phyloP scores from a whole-genome alignment of 1,284 basidiomycete genomes.

The Neotropicomus parvogracilis region DNA sequence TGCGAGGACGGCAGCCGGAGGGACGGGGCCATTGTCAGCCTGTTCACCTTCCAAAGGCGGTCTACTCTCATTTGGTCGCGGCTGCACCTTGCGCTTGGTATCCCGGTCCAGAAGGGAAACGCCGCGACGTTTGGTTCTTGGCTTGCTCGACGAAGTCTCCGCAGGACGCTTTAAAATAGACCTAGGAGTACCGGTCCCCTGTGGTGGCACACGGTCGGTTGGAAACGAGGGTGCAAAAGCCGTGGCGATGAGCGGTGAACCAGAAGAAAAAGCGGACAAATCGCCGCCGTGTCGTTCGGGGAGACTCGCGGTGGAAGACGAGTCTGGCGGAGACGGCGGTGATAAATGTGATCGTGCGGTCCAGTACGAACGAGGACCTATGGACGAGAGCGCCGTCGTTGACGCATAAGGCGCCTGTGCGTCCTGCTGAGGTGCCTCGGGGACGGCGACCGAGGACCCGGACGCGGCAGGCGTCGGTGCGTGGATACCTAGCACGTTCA shows the following conservation, averaged over 20 bases:
- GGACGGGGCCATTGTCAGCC: slow-evolving; percentile 38
- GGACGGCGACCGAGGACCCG: not conserved
- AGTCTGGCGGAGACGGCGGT: slow-evolving; percentile 9
- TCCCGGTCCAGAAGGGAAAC: slow-evolving; percentile 18
- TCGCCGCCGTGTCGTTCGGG: slow-evolving; percentile 16
- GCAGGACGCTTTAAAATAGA: slow-evolving; percentile 25
- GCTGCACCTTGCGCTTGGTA: slow-evolving; percentile 9
- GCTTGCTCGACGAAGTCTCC: slow-evolving; percentile 7
- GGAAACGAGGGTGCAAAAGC: slow-evolving; percentile 14
- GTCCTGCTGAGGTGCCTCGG: slow-evolving; percentile 7
- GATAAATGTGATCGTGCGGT: slow-evolving; percentile 21
- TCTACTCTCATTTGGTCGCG: slow-evolving; percentile 1
- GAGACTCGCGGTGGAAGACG: slow-evolving; percentile 18
- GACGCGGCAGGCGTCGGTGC: slow-evolving; percentile 4
- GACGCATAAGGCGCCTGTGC: slow-evolving; percentile 15
- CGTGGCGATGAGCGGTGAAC: slow-evolving; percentile 21
- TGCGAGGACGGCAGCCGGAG: slow-evolving; percentile 58
- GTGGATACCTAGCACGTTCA: slow-evolving; percentile 27
- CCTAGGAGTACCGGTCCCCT: slow-evolving; percentile 15
- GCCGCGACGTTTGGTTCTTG: slow-evolving; percentile 12
- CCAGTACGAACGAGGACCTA: slow-evolving; percentile 22
- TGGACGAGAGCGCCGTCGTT: slow-evolving; percentile 21
- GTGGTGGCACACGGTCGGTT: slow-evolving; percentile 4
- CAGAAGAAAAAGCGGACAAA: slow-evolving; percentile 22
- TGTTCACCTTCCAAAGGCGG: slow-evolving; percentile 31